Percentiles rank a stretch among this genome's conserved stretches.
These are phyloP conservation scores for Pythium catenulatum DNA, from an alignment of 352 stramenopile species.

Conservation along the genomic window DNA sequence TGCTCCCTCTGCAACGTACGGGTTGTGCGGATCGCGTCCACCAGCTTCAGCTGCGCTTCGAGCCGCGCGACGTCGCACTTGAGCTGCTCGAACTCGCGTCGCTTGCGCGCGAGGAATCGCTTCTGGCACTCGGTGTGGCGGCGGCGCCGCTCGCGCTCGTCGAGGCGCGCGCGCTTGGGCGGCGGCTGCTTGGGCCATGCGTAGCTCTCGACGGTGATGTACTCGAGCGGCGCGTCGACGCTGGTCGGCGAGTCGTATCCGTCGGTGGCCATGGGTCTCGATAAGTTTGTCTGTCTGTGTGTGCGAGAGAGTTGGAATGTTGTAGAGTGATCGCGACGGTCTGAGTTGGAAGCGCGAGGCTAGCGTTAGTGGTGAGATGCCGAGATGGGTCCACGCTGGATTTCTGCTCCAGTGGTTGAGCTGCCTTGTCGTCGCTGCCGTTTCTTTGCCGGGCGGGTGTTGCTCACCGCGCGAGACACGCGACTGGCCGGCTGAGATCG, in stretches of 20 bases:
- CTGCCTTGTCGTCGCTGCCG: no score
- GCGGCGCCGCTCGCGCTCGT: not conserved
- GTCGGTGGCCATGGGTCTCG: not conserved
- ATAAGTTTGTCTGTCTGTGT: no score
- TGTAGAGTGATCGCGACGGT: no score
- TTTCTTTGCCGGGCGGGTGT: no score
- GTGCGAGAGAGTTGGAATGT: no score
- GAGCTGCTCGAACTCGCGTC: not conserved
- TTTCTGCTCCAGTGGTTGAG: no score
- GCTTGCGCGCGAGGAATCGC: constrained; percentile 6
- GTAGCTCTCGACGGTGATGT: not conserved
- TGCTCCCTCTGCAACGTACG: not conserved
- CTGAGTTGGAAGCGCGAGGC: no score
- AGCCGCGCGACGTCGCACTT: not conserved
- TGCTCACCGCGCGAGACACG: no score
- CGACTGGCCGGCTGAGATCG: no score
- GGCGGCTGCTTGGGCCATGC: not conserved
- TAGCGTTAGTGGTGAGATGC: no score
- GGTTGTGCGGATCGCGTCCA: not conserved
- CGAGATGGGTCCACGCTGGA: no score
- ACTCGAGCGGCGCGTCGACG: not conserved
- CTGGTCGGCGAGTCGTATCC: not conserved
- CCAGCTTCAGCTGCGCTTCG: not conserved
- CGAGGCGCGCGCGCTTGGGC: not conserved
- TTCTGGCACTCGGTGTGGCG: constrained; percentile 9